A percentile compares a stretch with the other conserved stretches of the same genome.
These are phyloP conservation scores for Platanthera guangdongensis DNA, from an alignment of 106 monocot species.

Conservation along the genomic window DNA sequence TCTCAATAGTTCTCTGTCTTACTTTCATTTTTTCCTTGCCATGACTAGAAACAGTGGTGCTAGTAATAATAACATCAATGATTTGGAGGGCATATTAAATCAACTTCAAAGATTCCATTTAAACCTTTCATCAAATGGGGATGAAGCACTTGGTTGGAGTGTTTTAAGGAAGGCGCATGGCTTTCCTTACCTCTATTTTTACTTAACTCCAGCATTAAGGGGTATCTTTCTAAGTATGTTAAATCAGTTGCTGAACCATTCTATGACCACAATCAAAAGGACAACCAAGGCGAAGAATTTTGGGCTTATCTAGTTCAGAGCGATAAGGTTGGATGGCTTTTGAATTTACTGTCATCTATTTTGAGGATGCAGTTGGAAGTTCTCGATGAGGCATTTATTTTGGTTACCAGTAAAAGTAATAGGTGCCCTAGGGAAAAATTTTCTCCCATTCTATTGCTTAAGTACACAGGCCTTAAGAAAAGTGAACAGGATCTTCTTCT, in stretches of 20 bases:
- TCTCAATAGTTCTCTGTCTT: slow-evolving; percentile 21
- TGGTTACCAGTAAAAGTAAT: slow-evolving; percentile 23
- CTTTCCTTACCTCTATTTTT: slow-evolving; percentile 58
- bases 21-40: slow-evolving; percentile 45
- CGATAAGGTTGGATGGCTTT: slow-evolving; percentile 32
- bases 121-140: slow-evolving; percentile 6
- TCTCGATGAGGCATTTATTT: slow-evolving; percentile 57
- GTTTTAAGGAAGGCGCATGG: slow-evolving; percentile 54
- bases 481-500: slow-evolving; percentile 40
- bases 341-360: slow-evolving; percentile 47
- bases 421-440: slow-evolving; percentile 17
- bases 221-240: slow-evolving; percentile 19
- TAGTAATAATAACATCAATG: slow-evolving; percentile 12
- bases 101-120: slow-evolving; percentile 37
- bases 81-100: slow-evolving; percentile 23
- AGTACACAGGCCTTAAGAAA: slow-evolving; percentile 47
- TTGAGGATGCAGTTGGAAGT: slow-evolving; percentile 44
- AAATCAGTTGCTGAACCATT: slow-evolving; percentile 17
- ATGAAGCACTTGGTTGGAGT: slow-evolving; percentile 44
- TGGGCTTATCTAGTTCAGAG: slow-evolving; percentile 22
- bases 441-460: slow-evolving; percentile 58
- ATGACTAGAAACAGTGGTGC: slow-evolving; percentile 14
- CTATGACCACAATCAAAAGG: slow-evolving; percentile 9
- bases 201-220: slow-evolving; percentile 41
- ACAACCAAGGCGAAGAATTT: slow-evolving; percentile 21